Evolutionary conservation across 176 grass and related monocot species (phyloP), one percentile per base, ranked within the genome.

Genomic region (Oryza punctata): DNA sequence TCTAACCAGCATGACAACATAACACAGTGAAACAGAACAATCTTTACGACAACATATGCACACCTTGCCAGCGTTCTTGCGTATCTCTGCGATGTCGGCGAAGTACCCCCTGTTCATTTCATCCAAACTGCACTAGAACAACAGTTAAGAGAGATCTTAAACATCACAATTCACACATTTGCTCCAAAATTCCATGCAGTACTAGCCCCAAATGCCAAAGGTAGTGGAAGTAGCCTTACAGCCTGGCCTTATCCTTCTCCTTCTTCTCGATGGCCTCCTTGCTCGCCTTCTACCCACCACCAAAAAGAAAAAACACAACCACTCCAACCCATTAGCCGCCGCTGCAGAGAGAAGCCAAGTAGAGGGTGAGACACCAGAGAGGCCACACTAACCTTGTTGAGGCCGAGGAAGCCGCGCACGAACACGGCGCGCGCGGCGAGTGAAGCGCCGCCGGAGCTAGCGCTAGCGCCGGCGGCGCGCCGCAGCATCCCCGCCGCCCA

Each of bases 81-180:
- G 79, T 67, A 95, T 93, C 76, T 98, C 93, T 0, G 83, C 24
- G 8, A 98, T 92, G 78, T 98, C 96, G 0, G 69, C 82, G 67
- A 98, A 98, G 77, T 95, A 93, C 25, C 96, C 83, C 50, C 96
- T 69, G 40, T 80, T 88, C 52, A 98, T 79, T 64, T 98, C 93
- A 16, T 98, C 91, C 30, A 41, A 72, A 93, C 96, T 98, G 91
- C 66, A 92, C 64, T 84, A 92, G 78, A 80, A 80, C 66, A 94
- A 73, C 69, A 14, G 68, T 64, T 63, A 59, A 73, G 19, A 46
- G 77, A 79, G 45, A 71, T 50, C 33, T 57, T 10, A 81, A 35
- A 65, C 33, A 82, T 50, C 66, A 85, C 12, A 45, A 45, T 45
- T 45, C 43, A 45, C 43, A 46, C 18, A 33, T 79, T 79, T 73